Conservation (phyloP, 768 basidiomycete species). For the Suillus decipiens region DNA sequence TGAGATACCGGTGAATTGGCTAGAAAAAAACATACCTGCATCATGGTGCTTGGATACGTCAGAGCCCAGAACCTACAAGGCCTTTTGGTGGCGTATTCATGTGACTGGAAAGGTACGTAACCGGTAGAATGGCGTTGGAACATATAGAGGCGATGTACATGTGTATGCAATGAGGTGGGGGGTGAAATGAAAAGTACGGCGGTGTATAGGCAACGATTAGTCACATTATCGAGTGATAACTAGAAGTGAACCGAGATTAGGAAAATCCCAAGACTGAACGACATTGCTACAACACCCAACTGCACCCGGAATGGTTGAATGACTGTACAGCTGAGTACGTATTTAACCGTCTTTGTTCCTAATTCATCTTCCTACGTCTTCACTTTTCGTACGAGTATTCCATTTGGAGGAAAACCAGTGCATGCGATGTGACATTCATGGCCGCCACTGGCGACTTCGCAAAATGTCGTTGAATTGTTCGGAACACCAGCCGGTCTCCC, state of each 20-base stretch:
- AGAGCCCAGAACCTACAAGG: not conserved
- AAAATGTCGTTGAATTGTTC: not conserved
- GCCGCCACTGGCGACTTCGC: not conserved
- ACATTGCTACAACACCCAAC: not conserved
- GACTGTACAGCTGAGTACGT: not conserved
- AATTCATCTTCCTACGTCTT: not conserved
- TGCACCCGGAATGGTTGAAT: not conserved
- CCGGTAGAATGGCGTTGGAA: not conserved
- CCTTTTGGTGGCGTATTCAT: not conserved
- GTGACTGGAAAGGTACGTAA: not conserved
- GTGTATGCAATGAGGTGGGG: not conserved
- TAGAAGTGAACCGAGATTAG: not conserved
- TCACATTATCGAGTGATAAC: not conserved
- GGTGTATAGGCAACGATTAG: not conserved
- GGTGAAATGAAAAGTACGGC: not conserved
- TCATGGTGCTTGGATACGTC: not conserved
- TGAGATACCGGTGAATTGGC: not conserved
- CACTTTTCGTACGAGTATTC: not conserved
- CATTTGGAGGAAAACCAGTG: not conserved
- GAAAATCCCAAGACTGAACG: not conserved
- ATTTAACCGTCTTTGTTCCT: not conserved
- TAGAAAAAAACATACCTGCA: not conserved
- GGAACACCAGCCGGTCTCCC: not conserved
- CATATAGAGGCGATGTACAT: not conserved
- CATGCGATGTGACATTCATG: not conserved